Evolutionary conservation across 2,329 filamentous ascomycete species (phyloP).

Genomic region (Chaetothyriales sp.): DNA sequence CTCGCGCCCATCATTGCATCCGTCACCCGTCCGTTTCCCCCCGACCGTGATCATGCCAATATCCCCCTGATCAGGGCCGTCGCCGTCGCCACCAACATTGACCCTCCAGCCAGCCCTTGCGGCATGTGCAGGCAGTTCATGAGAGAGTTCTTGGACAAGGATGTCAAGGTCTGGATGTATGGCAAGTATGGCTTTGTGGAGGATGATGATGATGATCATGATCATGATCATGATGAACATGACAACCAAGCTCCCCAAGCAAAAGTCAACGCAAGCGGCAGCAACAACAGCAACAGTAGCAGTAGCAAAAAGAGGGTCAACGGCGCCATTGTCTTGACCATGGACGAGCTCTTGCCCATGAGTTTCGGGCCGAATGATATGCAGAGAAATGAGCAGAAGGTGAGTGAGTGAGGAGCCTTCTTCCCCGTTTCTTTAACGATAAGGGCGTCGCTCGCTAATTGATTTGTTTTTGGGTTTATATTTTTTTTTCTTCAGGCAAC

Average conservation of each 20-base stretch:
- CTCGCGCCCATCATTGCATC: constrained; percentile 57
- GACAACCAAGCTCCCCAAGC: neutral
- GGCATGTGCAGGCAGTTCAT: constrained; percentile 66
- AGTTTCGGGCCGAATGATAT: constrained; percentile 39
- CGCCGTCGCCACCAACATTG: constrained; percentile 69
- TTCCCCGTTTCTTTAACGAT: neutral
- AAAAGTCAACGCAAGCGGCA: constrained; percentile 3
- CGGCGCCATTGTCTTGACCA: constrained; percentile 30
- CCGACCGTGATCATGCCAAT: constrained; percentile 10
- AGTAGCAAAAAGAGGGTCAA: constrained; percentile 33
- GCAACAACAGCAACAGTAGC: constrained; percentile 3
- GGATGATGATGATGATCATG: constrained; percentile 26
- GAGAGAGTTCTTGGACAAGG: constrained; percentile 43
- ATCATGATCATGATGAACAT: too few species aligned
- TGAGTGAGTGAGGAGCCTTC: too few species aligned
- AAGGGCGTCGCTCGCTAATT: too few species aligned
- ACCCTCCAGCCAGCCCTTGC: constrained; percentile 55
- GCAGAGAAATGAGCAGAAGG: constrained; percentile 8
- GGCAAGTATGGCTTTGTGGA: constrained; percentile 52
- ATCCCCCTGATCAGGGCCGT: constrained; percentile 52
- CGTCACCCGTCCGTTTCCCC: constrained; percentile 25
- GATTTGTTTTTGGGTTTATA: too few species aligned
- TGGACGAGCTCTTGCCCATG: constrained; percentile 46
- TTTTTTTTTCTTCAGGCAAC: too few species aligned
- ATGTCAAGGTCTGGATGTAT: constrained; percentile 79